phyloP scores from a whole-genome alignment of 148 eudicot genomes.

The Talinum fruticosum region DNA sequence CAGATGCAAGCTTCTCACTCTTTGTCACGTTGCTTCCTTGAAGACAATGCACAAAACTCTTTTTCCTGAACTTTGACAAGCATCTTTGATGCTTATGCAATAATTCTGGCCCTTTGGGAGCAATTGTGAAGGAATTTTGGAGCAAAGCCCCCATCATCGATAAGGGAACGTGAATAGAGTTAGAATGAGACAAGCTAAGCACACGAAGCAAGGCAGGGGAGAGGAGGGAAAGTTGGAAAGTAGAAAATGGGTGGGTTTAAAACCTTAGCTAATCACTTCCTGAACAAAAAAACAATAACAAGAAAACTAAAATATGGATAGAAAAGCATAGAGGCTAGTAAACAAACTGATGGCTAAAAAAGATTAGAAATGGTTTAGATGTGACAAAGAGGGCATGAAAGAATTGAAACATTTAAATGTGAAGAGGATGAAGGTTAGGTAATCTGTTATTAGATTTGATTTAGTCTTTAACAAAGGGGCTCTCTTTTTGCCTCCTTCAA shows the following conservation, averaged over 20 bases:
- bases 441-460: slow-evolving; percentile 32
- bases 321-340: slow-evolving; percentile 35
- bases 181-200: slow-evolving; percentile 40
- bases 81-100: slow-evolving; percentile 27
- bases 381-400: slow-evolving; percentile 30
- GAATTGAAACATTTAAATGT: slow-evolving; percentile 42
- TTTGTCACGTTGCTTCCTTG: slow-evolving; percentile 47
- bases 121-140: slow-evolving; percentile 49
- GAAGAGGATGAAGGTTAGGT: slow-evolving; percentile 72
- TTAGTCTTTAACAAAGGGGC: slow-evolving; percentile 41
- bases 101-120: slow-evolving; percentile 30
- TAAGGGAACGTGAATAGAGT: slow-evolving; percentile 30
- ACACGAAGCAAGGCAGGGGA: slow-evolving; percentile 26
- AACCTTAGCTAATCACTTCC: slow-evolving; percentile 47
- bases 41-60: slow-evolving; percentile 44
- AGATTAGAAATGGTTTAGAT: slow-evolving; percentile 56
- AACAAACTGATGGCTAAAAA: slow-evolving; percentile 42
- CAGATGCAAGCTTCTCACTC: slow-evolving; percentile 43
- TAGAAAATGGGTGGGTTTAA: slow-evolving; percentile 46
- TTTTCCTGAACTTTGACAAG: slow-evolving; percentile 31
- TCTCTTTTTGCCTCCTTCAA: slow-evolving; percentile 75
- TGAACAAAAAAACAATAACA: slow-evolving; percentile 25
- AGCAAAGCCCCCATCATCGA: slow-evolving; percentile 81
- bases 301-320: slow-evolving; percentile 20
- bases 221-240: slow-evolving; percentile 31